Base-by-base conservation (phyloP, 1,284 basidiomycete species). In the Porogramme epimiltina region DNA sequence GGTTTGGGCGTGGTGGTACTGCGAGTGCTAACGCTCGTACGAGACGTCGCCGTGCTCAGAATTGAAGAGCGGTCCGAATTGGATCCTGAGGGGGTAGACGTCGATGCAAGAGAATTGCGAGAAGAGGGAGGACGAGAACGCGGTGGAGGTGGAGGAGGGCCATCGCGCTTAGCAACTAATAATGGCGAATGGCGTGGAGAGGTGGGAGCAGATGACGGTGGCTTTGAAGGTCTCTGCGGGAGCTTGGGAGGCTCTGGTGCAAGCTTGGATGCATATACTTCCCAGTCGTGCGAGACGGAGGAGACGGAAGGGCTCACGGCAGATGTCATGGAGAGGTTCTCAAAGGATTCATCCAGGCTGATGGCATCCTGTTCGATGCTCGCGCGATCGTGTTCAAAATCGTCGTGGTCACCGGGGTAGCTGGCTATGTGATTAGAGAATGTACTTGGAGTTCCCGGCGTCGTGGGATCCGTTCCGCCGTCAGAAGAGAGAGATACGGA, bases 401-500 rank as follows among this genome's bases (percentile, higher is more conserved):
- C 62, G 2, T 72, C 71, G 16, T 63, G 67, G 58, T 83, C 81
- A 16, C 78, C 67, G 16, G 78, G 77, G 60, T 73, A 77, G 2
- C 78, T 78, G 23, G 78, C 70, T 23, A 80, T 73, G 55, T 73
- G 71, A 49, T 73, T 71, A 36, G 76, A 62, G 28, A 75, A 55
- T 18, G 75, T 75, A n/a, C 43, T 48, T 15, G 37, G 38, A 6
- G 51, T 52, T 43, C 69, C 71, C 0, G 76, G 75, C 2, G 77
- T 76, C 64, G 52, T 45, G 4, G 70, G 65, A 54, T 80, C 80
- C 24, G 76, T 68, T 18, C 68, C 71, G n/a, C 76, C 77, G 55
- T 87, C 84, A 9, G 85, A 87, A 2, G 88, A 90, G 3, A 91
- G 77, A 0, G 89, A 91, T 16, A 91, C 85, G 0, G 89, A 90